Evolutionary conservation across 176 grass and related monocot genomes (phyloP).

Genomic region (Oryza nivara): DNA sequence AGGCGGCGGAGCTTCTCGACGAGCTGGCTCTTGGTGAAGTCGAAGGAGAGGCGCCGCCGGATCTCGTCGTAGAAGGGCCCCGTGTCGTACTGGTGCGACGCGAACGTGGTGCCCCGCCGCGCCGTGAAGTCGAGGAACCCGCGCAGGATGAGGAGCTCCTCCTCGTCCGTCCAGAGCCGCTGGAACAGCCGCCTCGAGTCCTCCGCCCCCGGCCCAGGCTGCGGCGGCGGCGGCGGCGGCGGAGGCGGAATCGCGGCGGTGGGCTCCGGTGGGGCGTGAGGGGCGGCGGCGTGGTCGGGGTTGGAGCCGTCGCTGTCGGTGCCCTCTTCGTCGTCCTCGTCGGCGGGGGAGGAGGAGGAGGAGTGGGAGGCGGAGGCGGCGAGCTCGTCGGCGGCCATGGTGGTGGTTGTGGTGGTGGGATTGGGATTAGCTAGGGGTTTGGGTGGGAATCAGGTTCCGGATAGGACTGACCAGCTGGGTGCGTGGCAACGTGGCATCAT

Average conservation of each 20-base stretch:
- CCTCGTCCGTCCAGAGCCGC: conserved; percentile 90
- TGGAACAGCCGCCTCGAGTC: conserved; percentile 92
- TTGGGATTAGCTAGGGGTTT: conserved; percentile 28
- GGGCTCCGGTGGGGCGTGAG: neutral
- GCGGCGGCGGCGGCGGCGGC: neutral
- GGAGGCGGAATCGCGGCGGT: neutral
- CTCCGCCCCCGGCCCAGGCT: conserved; percentile 37
- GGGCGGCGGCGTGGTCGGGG: conserved; percentile 1
- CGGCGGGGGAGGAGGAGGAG: conserved; percentile 46
- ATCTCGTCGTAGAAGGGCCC: conserved; percentile 93
- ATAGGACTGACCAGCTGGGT: conserved; percentile 14
- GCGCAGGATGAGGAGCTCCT: conserved; percentile 82
- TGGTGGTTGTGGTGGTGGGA: conserved; percentile 19
- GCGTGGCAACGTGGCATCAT: neutral
- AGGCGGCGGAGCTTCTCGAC: conserved; percentile 95
- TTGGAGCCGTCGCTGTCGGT: conserved; percentile 41
- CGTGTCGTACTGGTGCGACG: conserved; percentile 94
- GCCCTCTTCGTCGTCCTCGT: conserved; percentile 55
- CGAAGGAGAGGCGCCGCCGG: conserved; percentile 64
- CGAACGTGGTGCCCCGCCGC: conserved; percentile 84
- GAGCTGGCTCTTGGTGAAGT: conserved; percentile 92
- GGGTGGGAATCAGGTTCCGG: conserved; percentile 26
- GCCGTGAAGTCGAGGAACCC: conserved; percentile 91
- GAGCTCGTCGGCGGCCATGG: conserved; percentile 54
- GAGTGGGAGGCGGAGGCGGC: conserved; percentile 28